A percentile compares a stretch with the other conserved stretches of the same genome.
Evolutionary conservation across 331 rosid species (phyloP).

Genomic region (Rosa hybrid): DNA sequence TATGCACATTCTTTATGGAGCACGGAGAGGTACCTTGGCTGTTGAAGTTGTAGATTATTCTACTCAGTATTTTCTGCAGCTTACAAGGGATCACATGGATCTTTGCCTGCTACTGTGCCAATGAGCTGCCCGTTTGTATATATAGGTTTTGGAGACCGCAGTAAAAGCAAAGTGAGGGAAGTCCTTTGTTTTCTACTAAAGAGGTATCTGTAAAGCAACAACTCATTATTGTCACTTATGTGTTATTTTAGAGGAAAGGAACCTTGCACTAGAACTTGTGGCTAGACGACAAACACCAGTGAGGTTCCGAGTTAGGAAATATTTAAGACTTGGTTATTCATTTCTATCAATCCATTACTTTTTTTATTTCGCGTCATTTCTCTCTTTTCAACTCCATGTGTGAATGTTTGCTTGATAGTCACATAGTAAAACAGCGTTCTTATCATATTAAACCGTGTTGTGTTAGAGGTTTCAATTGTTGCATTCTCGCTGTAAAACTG

Average conservation of each 20-base stretch:
- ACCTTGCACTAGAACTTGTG: background rate
- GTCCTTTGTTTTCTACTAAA: background rate
- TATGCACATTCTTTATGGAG: background rate
- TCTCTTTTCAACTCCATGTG: background rate
- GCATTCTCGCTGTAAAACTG: background rate
- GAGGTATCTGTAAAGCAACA: constrained; percentile 8
- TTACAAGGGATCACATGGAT: constrained; percentile 3
- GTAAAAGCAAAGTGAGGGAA: background rate
- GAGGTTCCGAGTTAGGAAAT: background rate
- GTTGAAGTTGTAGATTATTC: constrained; percentile 5
- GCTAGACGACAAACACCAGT: background rate
- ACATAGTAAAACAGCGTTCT: background rate
- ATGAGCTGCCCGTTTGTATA: constrained; percentile 18
- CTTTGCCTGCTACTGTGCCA: background rate
- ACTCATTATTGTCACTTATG: background rate
- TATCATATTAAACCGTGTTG: background rate
- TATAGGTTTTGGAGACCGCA: background rate
- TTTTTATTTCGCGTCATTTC: background rate
- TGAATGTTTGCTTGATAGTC: background rate
- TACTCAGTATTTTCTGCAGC: background rate
- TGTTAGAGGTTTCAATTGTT: background rate
- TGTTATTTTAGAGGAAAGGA: background rate
- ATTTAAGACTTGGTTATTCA: background rate
- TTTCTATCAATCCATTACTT: background rate
- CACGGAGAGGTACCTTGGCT: constrained; percentile 4